Base-by-base conservation (phyloP, 208 protist genomes). In the Polymyxa betae region DNA sequence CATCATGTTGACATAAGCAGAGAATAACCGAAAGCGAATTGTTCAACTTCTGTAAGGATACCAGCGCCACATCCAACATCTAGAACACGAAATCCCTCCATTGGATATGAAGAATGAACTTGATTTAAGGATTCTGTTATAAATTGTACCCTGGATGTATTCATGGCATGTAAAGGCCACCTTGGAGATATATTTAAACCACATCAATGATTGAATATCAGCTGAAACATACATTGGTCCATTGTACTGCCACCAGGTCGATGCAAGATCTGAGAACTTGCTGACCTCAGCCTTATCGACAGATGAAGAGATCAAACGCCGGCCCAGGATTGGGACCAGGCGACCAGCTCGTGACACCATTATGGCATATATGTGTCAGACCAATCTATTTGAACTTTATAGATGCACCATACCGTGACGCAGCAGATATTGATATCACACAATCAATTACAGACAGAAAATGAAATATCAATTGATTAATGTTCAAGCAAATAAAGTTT, bases 31-130 rank as follows among this genome's bases (percentile, higher is more conserved):
- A 60, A 60, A 60, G 24, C 5, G 5, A 24, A 5, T 60, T 60
- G 49, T 38, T 45, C n/a, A 40, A 82, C 72, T n/a, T 82, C 72
- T 5, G 72, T 40, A 5, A 82, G 72, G 72, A 82, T 82, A 20
- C 72, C 72, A 35, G 72, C 72, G 35, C 72, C 72, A 43, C 72
- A 82, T 20, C 72, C 72, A 43, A 82, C 72, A 82, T 82, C 72
- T 20, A 35, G 16, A 82, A 82, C 35, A 35, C 72, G 72, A 5
- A 82, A 43, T 35, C 72, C 72, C 16, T 43, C 10, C 5, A 82
- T 5, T 40, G 72, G 72, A 35, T 38, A 82, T n/a, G 72, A 20
- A n/a, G n/a, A 45, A 20, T 35, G 5, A 5, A 45, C 35, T 20
- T 45, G 35, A 43, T n/a, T n/a, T 5, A 82, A 35, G 16, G 16